Base-by-base conservation (phyloP, 2,329 filamentous ascomycete genomes). In the Colletotrichum graminicola region DNA sequence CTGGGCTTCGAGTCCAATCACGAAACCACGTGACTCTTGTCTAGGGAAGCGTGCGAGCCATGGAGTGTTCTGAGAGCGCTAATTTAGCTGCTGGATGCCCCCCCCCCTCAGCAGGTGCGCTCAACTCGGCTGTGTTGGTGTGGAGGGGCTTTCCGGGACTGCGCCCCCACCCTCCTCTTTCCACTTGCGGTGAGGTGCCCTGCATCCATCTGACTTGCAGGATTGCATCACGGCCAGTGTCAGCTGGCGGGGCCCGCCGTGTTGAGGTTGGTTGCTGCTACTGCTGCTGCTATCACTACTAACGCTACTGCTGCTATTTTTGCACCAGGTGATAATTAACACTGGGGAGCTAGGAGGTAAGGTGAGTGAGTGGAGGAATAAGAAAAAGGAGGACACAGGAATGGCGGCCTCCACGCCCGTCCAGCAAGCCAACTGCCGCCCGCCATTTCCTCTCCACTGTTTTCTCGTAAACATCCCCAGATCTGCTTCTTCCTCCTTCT, bases 191-290 rank as follows among this genome's bases (percentile, higher is more conserved):
- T 64, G 60, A 55, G 59, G n/a, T 47, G 45, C 43, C n/a, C 69
- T 47, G 65, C 65, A 69, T 67, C 59, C 54, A 68, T 72, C 69
- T 72, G 66, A 69, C 69, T 69, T 69, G 69, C 66, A 69, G 68
- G 59, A 69, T 69, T 72, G 65, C 69, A 72, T 72, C 69, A 68
- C 68, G 68, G 68, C 34, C 65, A 71, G 59, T 71, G 64, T 62
- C 68, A 62, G 59, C 64, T 66, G 68, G 68, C 59, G 65, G 66
- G 39, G 57, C 43, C 36, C 18, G 67, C 51, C 23, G n/a, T 52
- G 60, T 18, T 61, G 43, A 61, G 43, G 49, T 32, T 29, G 49
- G 11, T 34, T 43, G 57, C 43, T 36, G 57, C 21, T 55, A 47
- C 41, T 56, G 41, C 26, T 39, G 52, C 6, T 32, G 21, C 45